Base-by-base conservation (phyloP, 768 basidiomycete genomes). In the Mycena amicta region DNA sequence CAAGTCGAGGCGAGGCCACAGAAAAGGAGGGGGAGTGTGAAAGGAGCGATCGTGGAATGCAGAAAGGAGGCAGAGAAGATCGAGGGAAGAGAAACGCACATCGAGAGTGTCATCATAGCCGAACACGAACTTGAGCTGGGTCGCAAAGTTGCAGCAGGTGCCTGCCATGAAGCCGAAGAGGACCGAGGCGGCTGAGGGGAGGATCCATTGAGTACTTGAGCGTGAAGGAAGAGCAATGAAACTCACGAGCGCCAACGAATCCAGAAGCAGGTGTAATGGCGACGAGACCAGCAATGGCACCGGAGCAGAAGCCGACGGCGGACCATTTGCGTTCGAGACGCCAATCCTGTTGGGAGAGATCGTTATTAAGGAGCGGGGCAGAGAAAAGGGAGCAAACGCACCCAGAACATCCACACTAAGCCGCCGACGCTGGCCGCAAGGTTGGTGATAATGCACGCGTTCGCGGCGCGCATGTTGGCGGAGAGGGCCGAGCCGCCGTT, bases 391-490 rank as follows among this genome's bases (percentile, higher is more conserved):
- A n/a, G n/a, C n/a, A n/a, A n/a, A n/a, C n/a, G n/a, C n/a, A n/a
- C n/a, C 92, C 86, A 91, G 53, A 95, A 73, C 92, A 95, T 94
- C 93, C 93, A 96, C 3, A 90, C 90, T 57, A 95, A 61, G 3
- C 92, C 93, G 39, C 88, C 94, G n/a, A 93, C 88, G 50, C 83
- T 83, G 1, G 93, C 96, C 2, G 94, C 91, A 55, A 98, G 75
- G 73, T 98, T 98, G 57, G 96, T 98, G 64, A 94, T 89, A 63
- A 95, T 89, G 75, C 93, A 92, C 2, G 96, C 94, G 71, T 91
- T 81, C 13, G 88, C 83, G 5, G 94, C 95, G 64, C 93, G 85
- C 59, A 95, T 76, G 73, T 94, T 96, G 37, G 95, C 94, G 25
- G 87, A 82, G 62, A 98, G 83, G 8, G 95, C 95, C 16, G 87